A percentile compares a stretch with the other conserved stretches of the same genome.
Conservation (phyloP, 2,329 filamentous ascomycete genomes). For the Penicillium janthinellum region DNA sequence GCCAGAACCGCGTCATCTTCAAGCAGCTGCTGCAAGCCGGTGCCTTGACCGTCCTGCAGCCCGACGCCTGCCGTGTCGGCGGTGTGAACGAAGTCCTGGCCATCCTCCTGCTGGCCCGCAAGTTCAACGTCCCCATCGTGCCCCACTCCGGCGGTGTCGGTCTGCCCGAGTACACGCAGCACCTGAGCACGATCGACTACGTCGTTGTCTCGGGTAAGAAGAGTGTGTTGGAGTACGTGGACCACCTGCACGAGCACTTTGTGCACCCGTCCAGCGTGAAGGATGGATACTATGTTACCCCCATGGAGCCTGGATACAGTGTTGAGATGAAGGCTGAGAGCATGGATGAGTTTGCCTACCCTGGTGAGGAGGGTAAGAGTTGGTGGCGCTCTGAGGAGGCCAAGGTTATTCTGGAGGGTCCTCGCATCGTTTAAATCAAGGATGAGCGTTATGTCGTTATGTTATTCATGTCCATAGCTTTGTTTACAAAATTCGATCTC, state of each 20-base stretch:
- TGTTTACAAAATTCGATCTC: conserved; percentile 11
- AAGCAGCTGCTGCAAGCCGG: conserved; percentile 82
- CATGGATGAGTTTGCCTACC: conserved; percentile 78
- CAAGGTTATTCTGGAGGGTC: conserved; percentile 68
- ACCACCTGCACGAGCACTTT: conserved; percentile 93
- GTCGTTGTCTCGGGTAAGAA: conserved; percentile 80
- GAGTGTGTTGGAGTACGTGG: conserved; percentile 85
- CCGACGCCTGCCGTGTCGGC: conserved; percentile 85
- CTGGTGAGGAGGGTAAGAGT: conserved; percentile 73
- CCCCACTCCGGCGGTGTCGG: conserved; percentile 89
- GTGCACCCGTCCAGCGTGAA: conserved; percentile 76
- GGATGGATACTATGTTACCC: conserved; percentile 86
- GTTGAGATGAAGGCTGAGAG: conserved; percentile 91
- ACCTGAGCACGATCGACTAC: conserved; percentile 90
- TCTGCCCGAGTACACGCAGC: conserved; percentile 90
- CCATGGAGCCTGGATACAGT: conserved; percentile 79
- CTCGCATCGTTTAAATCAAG: conserved; percentile 34
- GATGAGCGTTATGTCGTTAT: conserved; percentile 13
- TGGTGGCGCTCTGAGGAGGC: conserved; percentile 87
- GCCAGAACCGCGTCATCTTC: conserved; percentile 91
- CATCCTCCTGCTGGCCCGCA: conserved; percentile 76
- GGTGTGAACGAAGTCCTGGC: conserved; percentile 90
- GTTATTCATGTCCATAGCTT: conserved; percentile 24
- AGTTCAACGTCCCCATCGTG: conserved; percentile 75
- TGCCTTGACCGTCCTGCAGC: conserved; percentile 85